These are phyloP conservation scores for Tolypocladium capitatum DNA, from an alignment of 2,329 filamentous ascomycete species.

Conservation along the genomic window DNA sequence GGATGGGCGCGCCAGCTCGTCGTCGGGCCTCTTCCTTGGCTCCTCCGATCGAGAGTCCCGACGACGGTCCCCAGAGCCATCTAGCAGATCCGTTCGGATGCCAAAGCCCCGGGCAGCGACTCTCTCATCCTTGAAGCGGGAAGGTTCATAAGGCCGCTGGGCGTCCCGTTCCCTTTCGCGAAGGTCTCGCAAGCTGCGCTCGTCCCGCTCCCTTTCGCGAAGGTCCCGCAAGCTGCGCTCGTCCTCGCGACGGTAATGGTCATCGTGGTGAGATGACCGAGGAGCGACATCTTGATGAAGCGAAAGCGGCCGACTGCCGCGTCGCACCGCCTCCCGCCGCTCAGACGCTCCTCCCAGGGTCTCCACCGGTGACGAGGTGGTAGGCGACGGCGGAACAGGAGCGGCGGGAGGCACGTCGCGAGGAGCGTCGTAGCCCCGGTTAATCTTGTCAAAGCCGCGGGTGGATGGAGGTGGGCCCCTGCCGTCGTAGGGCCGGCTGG, in stretches of 20 bases:
- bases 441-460: conserved; percentile 58
- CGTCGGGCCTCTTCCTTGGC: conserved; percentile 16
- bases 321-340: conserved; percentile 10
- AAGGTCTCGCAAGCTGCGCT: conserved; percentile 26
- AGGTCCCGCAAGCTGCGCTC: conserved; percentile 28
- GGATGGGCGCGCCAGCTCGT: conserved; percentile 13
- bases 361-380: conserved; percentile 9
- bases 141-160: conserved; percentile 14
- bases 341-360: conserved; percentile 4
- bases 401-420: conserved; percentile 27
- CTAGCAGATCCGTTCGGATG: conserved; percentile 28
- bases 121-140: conserved; percentile 31
- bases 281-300: conserved; percentile 37
- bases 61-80: conserved; percentile 24
- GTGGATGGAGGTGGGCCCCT: conserved; percentile 53
- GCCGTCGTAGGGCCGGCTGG: conserved; percentile 23
- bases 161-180: conserved; percentile 26
- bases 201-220: conserved; percentile 28
- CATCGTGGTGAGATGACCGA: conserved; percentile 30
- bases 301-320: conserved; percentile 32
- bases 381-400: conserved; percentile 24
- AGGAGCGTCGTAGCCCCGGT: conserved; percentile 36
- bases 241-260: conserved; percentile 34
- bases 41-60: conserved; percentile 16
- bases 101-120: conserved; percentile 37